Percentiles rank a stretch among this genome's conserved stretches.
phyloP scores from a whole-genome alignment of 306 rosid species.

The Trifolium subterraneum region DNA sequence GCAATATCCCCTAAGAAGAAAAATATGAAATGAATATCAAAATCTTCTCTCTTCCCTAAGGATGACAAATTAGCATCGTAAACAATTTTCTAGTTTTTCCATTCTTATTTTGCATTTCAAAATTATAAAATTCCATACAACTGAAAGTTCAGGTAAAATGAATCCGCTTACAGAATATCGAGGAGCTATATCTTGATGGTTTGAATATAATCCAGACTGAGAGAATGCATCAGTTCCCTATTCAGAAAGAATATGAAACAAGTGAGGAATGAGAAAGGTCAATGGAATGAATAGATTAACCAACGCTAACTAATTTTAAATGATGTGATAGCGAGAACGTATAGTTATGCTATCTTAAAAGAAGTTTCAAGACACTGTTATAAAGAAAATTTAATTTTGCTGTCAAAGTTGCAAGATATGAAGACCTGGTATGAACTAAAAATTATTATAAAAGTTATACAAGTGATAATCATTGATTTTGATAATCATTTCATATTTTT shows the following conservation, averaged over 20 bases:
- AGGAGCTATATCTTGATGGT: conserved; percentile 98
- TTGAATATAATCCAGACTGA: conserved; percentile 94
- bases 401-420: conserved; percentile 29
- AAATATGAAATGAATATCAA: conserved; percentile 17
- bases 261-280: conserved; percentile 20
- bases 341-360: background rate
- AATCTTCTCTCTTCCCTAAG: background rate
- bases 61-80: background rate
- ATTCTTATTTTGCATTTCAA: conserved; percentile 25
- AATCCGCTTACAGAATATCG: conserved; percentile 84
- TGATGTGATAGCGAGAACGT: background rate
- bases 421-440: conserved; percentile 10
- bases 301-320: background rate
- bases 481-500: too few species aligned
- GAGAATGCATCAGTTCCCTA: conserved; percentile 99
- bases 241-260: conserved; percentile 32
- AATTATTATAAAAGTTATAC: background rate
- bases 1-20: conserved; percentile 74
- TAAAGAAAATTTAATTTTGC: conserved; percentile 19
- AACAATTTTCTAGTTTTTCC: background rate
- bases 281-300: conserved; percentile 9
- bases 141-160: conserved; percentile 1
- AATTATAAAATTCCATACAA: conserved; percentile 6
- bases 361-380: conserved; percentile 12
- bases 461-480: background rate